Evolutionary conservation across 2,329 filamentous ascomycete species (phyloP), one percentile per base, ranked within the genome.

Genomic region (Xylogone sp.): DNA sequence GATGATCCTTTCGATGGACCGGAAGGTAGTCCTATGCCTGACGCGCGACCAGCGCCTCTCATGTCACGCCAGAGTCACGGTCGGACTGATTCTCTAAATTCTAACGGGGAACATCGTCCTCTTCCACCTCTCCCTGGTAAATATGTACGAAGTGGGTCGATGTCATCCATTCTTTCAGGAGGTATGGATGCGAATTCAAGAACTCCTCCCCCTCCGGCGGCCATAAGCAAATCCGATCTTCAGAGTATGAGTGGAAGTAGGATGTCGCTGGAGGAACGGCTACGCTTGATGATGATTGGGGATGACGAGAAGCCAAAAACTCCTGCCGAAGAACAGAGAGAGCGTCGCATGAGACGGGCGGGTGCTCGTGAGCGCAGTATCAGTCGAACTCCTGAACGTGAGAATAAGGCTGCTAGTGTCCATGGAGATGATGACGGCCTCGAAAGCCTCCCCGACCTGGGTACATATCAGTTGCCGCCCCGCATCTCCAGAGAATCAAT

Each of bases 401-500:
- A 65, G 29, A 59, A 52, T 42, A 20, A 59, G 20, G 50, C 63
- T 7, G 64, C 62, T 45, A 65, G 65, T 47, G 67, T 67, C n/a
- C 71, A 76, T 12, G 81, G 83, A 58, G 79, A 77, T 42, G 82
- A 84, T 19, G 80, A 84, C 50, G 76, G 77, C 2, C 64, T 84
- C 43, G 82, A 80, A 44, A 83, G 87, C 50, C 68, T 86, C 59
- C 78, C 79, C 49, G 71, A 77, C 10, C 68, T 85, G 51, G 75
- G 79, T 62, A 54, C 85, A 52, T 87, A 86, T 60, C 77, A 87
- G 57, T 72, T 87, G 13, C 89, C 84, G 18, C 79, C 88, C 10
- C 87, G 87, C 50, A 96, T 97, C 64, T 97, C 93, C 8, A 83
- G 93, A 34, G 94, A 97, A 67, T 96, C 92, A 0, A 97, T 97